Percentiles rank a stretch among this genome's conserved stretches.
These are phyloP conservation scores for Ascochyta viciae-villosae DNA, from an alignment of 2,329 filamentous ascomycete genomes.

Conservation along the genomic window DNA sequence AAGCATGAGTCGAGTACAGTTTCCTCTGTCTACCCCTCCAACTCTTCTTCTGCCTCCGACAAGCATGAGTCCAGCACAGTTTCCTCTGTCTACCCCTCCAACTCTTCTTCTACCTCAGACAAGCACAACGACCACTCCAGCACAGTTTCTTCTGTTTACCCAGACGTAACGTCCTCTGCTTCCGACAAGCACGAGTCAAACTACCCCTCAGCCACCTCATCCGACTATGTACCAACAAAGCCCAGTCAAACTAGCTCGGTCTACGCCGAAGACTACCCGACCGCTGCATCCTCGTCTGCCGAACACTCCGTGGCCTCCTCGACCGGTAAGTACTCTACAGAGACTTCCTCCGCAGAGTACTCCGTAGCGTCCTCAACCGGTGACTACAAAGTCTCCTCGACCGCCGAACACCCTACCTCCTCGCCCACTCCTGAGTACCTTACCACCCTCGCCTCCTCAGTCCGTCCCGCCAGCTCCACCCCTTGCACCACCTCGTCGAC, in stretches of 20 bases:
- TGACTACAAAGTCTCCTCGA: constrained; percentile 1
- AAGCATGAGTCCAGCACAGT: constrained; percentile 11
- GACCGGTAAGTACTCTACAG: background rate
- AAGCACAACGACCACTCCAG: constrained; percentile 10
- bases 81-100: constrained; percentile 10
- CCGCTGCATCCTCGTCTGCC: constrained; percentile 6
- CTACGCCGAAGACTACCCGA: constrained; percentile 5
- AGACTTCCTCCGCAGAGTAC: background rate
- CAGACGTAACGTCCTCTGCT: constrained; percentile 17
- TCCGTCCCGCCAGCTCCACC: constrained; percentile 21
- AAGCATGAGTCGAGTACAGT: constrained; percentile 2
- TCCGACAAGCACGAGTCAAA: constrained; percentile 13
- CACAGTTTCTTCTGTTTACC: constrained; percentile 11
- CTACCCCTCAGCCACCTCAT: constrained; percentile 7
- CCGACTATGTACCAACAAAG: constrained; percentile 14
- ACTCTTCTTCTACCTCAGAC: constrained; percentile 10
- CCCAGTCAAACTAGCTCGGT: constrained; percentile 17
- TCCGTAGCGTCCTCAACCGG: constrained; percentile 4
- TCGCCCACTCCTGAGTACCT: constrained; percentile 1
- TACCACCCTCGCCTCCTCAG: constrained; percentile 14
- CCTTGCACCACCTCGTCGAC: constrained; percentile 14
- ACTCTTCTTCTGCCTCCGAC: constrained; percentile 10
- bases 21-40: constrained; percentile 11
- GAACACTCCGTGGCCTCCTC: constrained; percentile 2
- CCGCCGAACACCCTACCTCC: constrained; percentile 3